phyloP scores from a whole-genome alignment of 352 stramenopile species.

The Pilasporangium apinafurcum region DNA sequence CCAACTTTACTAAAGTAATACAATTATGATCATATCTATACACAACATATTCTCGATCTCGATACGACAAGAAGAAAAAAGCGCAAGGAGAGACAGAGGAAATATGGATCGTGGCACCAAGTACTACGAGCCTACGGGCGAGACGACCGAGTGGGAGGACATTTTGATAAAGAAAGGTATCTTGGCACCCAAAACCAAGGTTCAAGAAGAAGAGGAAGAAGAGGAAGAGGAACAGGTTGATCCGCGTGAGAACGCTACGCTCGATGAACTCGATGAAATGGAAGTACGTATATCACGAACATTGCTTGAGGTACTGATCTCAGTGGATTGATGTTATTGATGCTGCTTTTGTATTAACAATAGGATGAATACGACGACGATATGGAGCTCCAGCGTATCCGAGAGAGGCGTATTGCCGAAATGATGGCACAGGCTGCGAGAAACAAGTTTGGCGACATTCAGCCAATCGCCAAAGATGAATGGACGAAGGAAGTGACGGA shows the following conservation, averaged over 20 bases:
- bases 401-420: constrained; percentile 80
- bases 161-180: constrained; percentile 88
- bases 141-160: constrained; percentile 89
- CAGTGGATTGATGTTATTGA: no score
- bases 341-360: not conserved
- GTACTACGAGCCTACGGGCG: constrained; percentile 80
- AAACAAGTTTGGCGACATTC: constrained; percentile 87
- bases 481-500: constrained; percentile 92
- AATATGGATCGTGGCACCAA: constrained; percentile 66
- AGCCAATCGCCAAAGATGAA: constrained; percentile 90
- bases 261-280: constrained; percentile 84
- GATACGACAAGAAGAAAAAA: not conserved
- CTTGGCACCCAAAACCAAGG: constrained; percentile 84
- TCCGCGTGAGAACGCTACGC: constrained; percentile 67
- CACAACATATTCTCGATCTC: no score
- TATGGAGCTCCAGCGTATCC: constrained; percentile 64
- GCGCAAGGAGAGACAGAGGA: constrained; percentile 1
- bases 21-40: no score
- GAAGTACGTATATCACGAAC: no score
- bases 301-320: no score
- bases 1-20: no score
- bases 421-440: constrained; percentile 79
- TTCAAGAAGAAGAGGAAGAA: constrained; percentile 64
- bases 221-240: constrained; percentile 69
- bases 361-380: constrained; percentile 87